Percentiles rank a stretch among this genome's conserved stretches.
Conservation (phyloP, 495 filamentous ascomycete genomes). For the Cercophora scortea region DNA sequence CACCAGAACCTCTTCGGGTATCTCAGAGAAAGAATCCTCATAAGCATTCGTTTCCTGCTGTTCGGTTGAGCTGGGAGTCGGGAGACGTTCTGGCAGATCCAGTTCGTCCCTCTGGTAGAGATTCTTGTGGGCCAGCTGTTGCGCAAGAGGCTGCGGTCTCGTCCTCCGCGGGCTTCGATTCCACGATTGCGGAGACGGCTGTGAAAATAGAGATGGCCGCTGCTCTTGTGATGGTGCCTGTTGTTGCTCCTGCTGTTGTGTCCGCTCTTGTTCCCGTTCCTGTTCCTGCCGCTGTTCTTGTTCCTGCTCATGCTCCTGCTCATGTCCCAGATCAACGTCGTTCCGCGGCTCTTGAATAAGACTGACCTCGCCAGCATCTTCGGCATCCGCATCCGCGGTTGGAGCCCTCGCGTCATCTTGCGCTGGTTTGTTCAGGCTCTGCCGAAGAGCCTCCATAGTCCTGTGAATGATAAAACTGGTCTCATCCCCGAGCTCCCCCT, state of each 20-base stretch:
- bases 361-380: conserved; percentile 5
- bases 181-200: conserved; percentile 6
- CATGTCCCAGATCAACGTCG: not conserved
- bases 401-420: conserved; percentile 1
- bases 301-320: not conserved
- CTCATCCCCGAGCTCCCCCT: conserved; percentile 35
- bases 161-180: conserved; percentile 15
- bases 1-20: conserved; percentile 36
- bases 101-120: conserved; percentile 5
- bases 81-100: conserved; percentile 1
- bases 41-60: conserved; percentile 24
- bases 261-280: not conserved
- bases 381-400: not conserved
- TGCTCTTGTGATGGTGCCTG: not conserved
- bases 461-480: conserved; percentile 37
- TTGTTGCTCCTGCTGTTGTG: not conserved
- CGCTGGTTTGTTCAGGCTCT: conserved; percentile 16
- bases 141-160: conserved; percentile 13
- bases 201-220: conserved; percentile 5
- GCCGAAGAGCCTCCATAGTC: conserved; percentile 33
- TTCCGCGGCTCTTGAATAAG: not conserved
- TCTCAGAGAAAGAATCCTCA: conserved; percentile 45
- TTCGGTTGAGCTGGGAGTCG: conserved; percentile 9
- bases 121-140: conserved; percentile 15
- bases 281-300: not conserved